Percentiles rank a stretch among this genome's conserved stretches.
Conservation (phyloP, 1,284 basidiomycete species). For the Heterobasidion parviporum region DNA sequence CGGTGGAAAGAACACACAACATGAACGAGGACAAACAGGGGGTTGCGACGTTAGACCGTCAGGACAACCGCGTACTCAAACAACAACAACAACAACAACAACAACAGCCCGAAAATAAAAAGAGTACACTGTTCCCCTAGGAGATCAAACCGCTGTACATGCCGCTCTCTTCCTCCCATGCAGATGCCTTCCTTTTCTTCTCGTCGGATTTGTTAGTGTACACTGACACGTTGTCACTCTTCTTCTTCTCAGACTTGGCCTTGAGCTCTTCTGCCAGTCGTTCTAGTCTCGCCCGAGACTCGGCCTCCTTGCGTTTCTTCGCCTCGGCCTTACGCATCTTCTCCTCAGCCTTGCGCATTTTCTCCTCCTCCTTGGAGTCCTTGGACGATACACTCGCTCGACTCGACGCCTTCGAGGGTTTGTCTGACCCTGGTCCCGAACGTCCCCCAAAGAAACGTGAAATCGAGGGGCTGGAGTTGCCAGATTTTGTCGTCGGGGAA, state of each 20-base stretch:
- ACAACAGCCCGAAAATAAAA: not conserved
- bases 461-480: not conserved
- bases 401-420: conserved; percentile 8
- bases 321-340: conserved; percentile 33
- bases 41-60: no score
- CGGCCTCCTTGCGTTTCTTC: conserved; percentile 38
- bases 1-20: no score
- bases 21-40: no score
- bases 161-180: conserved; percentile 17
- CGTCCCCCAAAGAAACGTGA: conserved; percentile 7
- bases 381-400: not conserved
- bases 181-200: not conserved
- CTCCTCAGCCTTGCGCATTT: conserved; percentile 19
- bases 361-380: conserved; percentile 7
- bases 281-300: conserved; percentile 30
- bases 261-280: conserved; percentile 33
- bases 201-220: conserved; percentile 14
- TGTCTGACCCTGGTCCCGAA: conserved; percentile 8
- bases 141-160: conserved; percentile 15
- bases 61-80: not conserved
- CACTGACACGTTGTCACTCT: conserved; percentile 20
- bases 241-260: conserved; percentile 17
- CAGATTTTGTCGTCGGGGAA: not conserved
- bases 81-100: not conserved
- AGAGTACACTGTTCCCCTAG: not conserved